phyloP scores from a whole-genome alignment of 495 filamentous ascomycete genomes.

The Choiromyces venosus region DNA sequence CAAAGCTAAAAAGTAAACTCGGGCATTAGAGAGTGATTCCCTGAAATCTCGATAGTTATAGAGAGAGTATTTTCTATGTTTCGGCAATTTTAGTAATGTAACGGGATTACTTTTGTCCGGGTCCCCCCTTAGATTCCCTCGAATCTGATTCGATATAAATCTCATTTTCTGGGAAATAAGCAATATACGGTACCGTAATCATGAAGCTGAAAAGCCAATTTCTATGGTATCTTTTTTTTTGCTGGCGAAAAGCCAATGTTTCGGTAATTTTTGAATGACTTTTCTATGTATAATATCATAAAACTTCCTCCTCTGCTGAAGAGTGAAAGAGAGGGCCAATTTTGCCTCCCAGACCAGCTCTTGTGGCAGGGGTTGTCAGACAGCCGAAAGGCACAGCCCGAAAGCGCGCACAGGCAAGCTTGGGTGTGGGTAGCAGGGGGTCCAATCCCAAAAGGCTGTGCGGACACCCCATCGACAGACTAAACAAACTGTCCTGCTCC shows the following conservation, averaged over 20 bases:
- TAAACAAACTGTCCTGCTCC: neutral
- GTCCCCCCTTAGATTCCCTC: neutral
- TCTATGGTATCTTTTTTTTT: neutral
- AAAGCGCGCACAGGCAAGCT: neutral
- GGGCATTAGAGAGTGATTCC: neutral
- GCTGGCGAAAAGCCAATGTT: neutral
- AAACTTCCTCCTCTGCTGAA: neutral
- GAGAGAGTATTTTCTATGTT: neutral
- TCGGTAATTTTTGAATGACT: neutral
- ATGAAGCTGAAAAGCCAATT: neutral
- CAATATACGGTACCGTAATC: neutral
- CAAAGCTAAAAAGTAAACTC: neutral
- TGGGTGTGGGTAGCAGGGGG: neutral
- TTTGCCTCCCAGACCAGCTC: neutral
- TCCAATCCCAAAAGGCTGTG: neutral
- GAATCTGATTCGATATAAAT: neutral
- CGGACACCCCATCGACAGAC: neutral
- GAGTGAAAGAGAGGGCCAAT: neutral
- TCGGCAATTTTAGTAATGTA: neutral
- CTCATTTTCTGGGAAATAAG: neutral
- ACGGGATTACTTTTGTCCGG: slow-evolving; percentile 2
- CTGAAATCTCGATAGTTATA: neutral
- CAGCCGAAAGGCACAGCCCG: slow-evolving; percentile 1
- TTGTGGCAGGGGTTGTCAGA: neutral
- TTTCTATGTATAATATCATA: neutral